phyloP scores from a whole-genome alignment of 352 stramenopile species.

The Globisporangium rhizosaccharum region DNA sequence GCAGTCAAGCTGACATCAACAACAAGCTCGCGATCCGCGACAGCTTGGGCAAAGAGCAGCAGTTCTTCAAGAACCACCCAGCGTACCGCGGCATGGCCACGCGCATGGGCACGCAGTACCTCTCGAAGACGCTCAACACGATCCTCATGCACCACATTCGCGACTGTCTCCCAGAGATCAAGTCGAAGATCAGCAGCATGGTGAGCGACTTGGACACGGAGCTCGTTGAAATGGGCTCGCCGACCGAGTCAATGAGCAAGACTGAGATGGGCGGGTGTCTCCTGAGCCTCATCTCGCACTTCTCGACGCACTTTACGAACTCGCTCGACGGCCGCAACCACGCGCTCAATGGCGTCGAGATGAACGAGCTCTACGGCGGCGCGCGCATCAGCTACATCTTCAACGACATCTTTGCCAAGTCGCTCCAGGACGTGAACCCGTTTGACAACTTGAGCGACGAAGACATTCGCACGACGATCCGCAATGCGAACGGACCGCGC shows the following conservation, averaged over 20 bases:
- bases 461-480: slow-evolving; percentile 98
- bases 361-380: slow-evolving; percentile 94
- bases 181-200: slow-evolving; percentile 96
- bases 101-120: slow-evolving; percentile 95
- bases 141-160: slow-evolving; percentile 99
- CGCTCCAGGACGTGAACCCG: slow-evolving; percentile 89
- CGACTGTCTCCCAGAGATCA: slow-evolving; percentile 98
- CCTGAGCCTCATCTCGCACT: slow-evolving; percentile 93
- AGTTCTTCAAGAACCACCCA: slow-evolving; percentile 97
- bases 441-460: slow-evolving; percentile 97
- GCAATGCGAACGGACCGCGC: slow-evolving; percentile 96
- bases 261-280: slow-evolving; percentile 92
- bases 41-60: slow-evolving; percentile 92
- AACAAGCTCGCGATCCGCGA: slow-evolving; percentile 93
- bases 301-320: slow-evolving; percentile 87
- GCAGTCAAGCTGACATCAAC: slow-evolving; percentile 98
- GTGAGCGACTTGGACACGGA: slow-evolving; percentile 93
- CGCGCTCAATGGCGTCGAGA: slow-evolving; percentile 69
- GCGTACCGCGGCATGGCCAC: slow-evolving; percentile 90
- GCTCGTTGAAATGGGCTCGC: slow-evolving; percentile 93
- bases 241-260: slow-evolving; percentile 83
- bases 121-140: slow-evolving; percentile 96
- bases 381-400: slow-evolving; percentile 99
- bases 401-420: slow-evolving; percentile 94
- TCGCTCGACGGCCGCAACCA: slow-evolving; percentile 85